A percentile compares a stretch with the other conserved stretches of the same genome.
These are phyloP conservation scores for Fusarium acutatum DNA, from an alignment of 2,329 filamentous ascomycete genomes.

Conservation along the genomic window DNA sequence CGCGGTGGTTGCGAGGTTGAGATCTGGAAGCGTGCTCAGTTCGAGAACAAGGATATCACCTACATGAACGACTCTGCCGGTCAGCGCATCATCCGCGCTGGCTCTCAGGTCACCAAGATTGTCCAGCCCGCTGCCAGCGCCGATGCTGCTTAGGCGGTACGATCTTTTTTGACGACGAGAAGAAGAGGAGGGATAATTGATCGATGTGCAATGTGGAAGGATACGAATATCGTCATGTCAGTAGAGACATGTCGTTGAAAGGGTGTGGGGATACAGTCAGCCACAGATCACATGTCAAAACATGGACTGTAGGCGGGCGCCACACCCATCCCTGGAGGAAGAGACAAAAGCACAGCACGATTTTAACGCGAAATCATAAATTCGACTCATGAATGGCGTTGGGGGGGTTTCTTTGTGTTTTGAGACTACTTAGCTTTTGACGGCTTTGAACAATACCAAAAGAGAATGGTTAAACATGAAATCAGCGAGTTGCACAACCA, in stretches of 20 bases:
- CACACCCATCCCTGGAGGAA: conserved; percentile 4
- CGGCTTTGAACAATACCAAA: conserved; percentile 29
- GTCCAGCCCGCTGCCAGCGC: conserved; percentile 81
- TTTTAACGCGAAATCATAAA: conserved; percentile 34
- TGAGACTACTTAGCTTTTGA: conserved; percentile 22
- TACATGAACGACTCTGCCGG: conserved; percentile 83
- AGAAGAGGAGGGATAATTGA: conserved; percentile 31
- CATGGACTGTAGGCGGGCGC: neutral
- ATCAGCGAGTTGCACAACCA: neutral
- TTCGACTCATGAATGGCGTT: conserved; percentile 42
- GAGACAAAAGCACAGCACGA: conserved; percentile 21
- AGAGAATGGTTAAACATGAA: conserved; percentile 17
- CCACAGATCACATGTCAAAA: conserved; percentile 34
- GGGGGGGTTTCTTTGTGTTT: conserved; percentile 34
- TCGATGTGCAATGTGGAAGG: conserved; percentile 18
- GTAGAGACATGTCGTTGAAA: conserved; percentile 24
- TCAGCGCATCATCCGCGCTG: conserved; percentile 84
- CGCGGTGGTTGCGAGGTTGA: conserved; percentile 89
- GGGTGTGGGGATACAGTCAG: conserved; percentile 21
- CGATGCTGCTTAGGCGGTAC: conserved; percentile 72
- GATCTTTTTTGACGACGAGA: conserved; percentile 19
- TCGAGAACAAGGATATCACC: conserved; percentile 83
- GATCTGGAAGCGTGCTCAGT: conserved; percentile 89
- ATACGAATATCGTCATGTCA: conserved; percentile 13
- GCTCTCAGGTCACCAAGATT: conserved; percentile 85